Percentiles rank a stretch among this genome's conserved stretches.
These are phyloP conservation scores for Fraxinus platypoda DNA, from an alignment of 305 asterid genomes.

Conservation along the genomic window DNA sequence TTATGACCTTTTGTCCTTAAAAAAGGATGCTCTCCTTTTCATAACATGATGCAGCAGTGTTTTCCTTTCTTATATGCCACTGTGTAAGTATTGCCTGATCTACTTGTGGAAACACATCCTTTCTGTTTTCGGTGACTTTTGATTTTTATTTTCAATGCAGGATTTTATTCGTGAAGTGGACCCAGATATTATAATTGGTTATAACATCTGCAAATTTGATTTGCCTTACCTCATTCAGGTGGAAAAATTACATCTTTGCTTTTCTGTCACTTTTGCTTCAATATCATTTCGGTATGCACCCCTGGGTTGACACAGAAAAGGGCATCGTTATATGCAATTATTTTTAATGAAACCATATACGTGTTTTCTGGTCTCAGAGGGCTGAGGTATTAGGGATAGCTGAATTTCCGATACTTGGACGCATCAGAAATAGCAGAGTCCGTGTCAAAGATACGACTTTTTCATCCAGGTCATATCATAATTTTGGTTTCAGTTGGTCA, in stretches of 20 bases:
- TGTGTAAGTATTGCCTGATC: neutral
- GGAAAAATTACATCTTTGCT: conserved; percentile 5
- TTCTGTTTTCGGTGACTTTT: neutral
- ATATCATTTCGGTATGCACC: conserved; percentile 12
- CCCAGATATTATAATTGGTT: conserved; percentile 96
- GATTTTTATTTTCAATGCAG: conserved; percentile 38
- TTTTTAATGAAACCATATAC: conserved; percentile 2
- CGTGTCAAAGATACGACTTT: conserved; percentile 84
- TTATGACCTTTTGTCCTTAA: neutral
- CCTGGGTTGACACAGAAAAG: neutral
- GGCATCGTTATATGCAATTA: conserved; percentile 15
- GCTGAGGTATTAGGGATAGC: conserved; percentile 81
- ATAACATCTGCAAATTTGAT: conserved; percentile 98
- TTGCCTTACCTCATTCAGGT: conserved; percentile 98
- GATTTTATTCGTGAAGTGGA: conserved; percentile 91
- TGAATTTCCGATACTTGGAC: conserved; percentile 90
- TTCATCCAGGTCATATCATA: conserved; percentile 71
- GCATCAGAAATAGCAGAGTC: conserved; percentile 83
- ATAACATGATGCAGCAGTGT: conserved; percentile 3
- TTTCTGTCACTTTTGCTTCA: neutral
- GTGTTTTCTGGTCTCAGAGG: conserved; percentile 50
- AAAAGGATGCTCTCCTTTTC: neutral
- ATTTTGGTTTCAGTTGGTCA: conserved; percentile 18
- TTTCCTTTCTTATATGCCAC: conserved; percentile 14
- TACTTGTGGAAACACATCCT: neutral